phyloP scores from a whole-genome alignment of 495 filamentous ascomycete species.

The Alectoria sarmentosa region DNA sequence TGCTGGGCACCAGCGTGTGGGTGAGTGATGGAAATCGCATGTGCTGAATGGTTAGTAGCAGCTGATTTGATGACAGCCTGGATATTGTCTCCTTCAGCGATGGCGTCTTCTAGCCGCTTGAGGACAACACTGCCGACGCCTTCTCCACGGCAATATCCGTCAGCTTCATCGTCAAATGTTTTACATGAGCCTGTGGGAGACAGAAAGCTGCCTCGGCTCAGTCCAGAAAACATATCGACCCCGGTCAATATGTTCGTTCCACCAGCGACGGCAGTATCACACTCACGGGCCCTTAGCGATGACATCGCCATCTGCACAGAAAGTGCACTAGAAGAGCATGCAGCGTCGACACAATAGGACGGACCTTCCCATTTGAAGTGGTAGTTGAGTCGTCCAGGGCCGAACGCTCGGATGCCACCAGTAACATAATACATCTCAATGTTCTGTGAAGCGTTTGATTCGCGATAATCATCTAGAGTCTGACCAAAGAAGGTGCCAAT shows the following conservation, averaged over 20 bases:
- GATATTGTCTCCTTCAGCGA: conserved; percentile 42
- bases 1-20: conserved; percentile 45
- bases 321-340: conserved; percentile 58
- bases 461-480: conserved; percentile 70
- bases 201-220: conserved; percentile 58
- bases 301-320: conserved; percentile 57
- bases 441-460: conserved; percentile 64
- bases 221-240: conserved; percentile 60
- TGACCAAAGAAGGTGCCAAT: conserved; percentile 76
- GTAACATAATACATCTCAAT: conserved; percentile 76
- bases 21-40: conserved; percentile 41
- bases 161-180: conserved; percentile 59
- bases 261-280: conserved; percentile 65
- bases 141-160: conserved; percentile 62
- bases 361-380: conserved; percentile 48
- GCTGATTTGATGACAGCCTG: conserved; percentile 35
- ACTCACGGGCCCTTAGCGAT: conserved; percentile 61
- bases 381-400: conserved; percentile 41
- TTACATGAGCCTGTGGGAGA: conserved; percentile 20
- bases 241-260: conserved; percentile 61
- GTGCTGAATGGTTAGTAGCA: conserved; percentile 39
- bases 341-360: conserved; percentile 66
- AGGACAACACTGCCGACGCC: conserved; percentile 39
- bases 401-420: conserved; percentile 66
- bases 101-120: conserved; percentile 42